Evolutionary conservation across 2,329 filamentous ascomycete species (phyloP).

Genomic region (Cladosporium sp.): DNA sequence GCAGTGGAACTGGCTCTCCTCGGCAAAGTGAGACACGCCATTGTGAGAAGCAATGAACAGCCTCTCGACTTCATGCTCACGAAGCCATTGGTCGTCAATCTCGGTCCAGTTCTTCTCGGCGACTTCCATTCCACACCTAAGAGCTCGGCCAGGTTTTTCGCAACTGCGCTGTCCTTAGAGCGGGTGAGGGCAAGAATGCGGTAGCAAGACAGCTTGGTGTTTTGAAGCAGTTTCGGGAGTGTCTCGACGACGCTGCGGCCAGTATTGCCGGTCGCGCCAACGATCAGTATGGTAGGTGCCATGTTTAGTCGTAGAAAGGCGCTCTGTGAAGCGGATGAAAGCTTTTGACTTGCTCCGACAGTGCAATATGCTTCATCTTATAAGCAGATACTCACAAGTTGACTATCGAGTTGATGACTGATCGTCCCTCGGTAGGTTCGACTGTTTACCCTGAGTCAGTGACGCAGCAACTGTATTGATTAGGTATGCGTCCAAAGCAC

Average conservation of each 20-base stretch:
- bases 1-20: constrained; percentile 42
- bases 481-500: neutral
- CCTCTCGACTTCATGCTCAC: constrained; percentile 37
- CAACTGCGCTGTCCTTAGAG: constrained; percentile 26
- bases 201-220: constrained; percentile 20
- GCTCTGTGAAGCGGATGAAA: neutral
- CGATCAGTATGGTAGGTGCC: constrained; percentile 19
- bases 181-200: constrained; percentile 39
- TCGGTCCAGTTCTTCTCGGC: constrained; percentile 41
- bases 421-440: neutral
- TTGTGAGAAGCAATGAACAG: constrained; percentile 46
- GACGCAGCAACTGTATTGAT: neutral
- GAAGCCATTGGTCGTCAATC: constrained; percentile 44
- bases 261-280: constrained; percentile 22
- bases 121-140: constrained; percentile 41
- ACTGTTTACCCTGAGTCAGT: neutral
- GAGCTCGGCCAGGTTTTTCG: constrained; percentile 36
- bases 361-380: neutral
- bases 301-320: neutral
- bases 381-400: neutral
- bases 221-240: constrained; percentile 20
- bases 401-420: neutral
- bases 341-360: neutral
- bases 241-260: constrained; percentile 22
- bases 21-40: constrained; percentile 41